phyloP scores from a whole-genome alignment of 2,329 filamentous ascomycete species.

The Aureobasidium sp. region DNA sequence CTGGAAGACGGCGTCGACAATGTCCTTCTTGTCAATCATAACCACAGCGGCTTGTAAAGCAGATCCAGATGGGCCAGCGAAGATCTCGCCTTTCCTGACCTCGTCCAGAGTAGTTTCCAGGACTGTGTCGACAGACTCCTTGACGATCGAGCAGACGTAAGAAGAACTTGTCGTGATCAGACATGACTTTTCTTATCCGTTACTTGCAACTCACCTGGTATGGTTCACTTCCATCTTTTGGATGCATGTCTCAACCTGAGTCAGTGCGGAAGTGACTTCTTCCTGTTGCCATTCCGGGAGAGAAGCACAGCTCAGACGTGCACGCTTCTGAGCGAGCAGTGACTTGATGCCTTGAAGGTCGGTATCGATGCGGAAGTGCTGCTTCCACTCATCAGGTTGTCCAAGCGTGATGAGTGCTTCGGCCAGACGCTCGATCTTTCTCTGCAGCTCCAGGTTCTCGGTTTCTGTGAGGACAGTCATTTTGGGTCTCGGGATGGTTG shows the following conservation, averaged over 20 bases:
- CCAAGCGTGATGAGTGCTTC: background rate
- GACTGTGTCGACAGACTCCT: background rate
- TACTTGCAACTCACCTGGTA: background rate
- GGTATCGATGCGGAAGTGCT: constrained; percentile 1
- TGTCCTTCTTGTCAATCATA: background rate
- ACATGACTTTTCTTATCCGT: background rate
- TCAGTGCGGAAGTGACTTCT: background rate
- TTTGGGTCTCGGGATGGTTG: background rate
- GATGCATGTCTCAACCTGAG: background rate
- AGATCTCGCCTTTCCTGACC: background rate
- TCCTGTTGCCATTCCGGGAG: background rate
- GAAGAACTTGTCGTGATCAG: background rate
- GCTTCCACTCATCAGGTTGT: background rate
- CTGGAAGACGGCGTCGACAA: background rate
- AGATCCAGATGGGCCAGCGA: background rate
- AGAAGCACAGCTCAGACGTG: background rate
- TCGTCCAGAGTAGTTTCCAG: background rate
- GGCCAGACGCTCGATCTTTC: background rate
- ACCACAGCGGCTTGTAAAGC: background rate
- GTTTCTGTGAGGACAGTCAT: background rate
- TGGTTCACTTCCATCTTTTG: background rate
- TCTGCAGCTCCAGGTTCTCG: background rate
- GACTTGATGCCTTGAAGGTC: constrained; percentile 3
- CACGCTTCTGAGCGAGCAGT: background rate
- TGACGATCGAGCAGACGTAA: background rate